Base-by-base conservation (phyloP, 2,329 filamentous ascomycete genomes). In the Sclerotinia sclerotiorum region DNA sequence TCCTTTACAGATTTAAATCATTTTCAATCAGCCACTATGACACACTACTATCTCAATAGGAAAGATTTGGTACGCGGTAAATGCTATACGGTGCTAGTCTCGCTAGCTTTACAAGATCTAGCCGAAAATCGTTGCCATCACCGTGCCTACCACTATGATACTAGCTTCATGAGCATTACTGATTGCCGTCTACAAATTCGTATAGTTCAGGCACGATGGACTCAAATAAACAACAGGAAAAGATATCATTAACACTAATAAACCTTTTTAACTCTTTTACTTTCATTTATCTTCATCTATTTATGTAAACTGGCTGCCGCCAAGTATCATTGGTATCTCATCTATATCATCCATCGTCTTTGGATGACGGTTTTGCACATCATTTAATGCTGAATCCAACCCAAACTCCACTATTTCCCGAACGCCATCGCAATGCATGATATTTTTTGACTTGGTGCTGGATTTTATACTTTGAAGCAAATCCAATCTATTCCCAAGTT, bases 311-410 rank as follows among this genome's bases (percentile, higher is more conserved):
- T 51, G 15, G 32, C 29, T 51, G 24, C 32, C 21, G 17, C n/a
- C 29, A 27, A 24, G 27, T 21, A 11, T 32, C 42, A 60, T 44
- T 63, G 60, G 46, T 63, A 63, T 51, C 46, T 63, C 46, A 49
- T 57, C 21, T 42, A 57, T 35, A 35, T 39, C 32, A n/a, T 51
- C 21, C 29, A 35, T 62, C 13, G 3, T 24, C 21, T 35, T 19
- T 5, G 17, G 17, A 51, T 39, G 46, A 62, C 7, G n/a, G 21
- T 27, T 61, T 62, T 39, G 21, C 21, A 39, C 21, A 61, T 49
- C 46, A 39, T 21, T n/a, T 13, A 19, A 49, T 39, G 21, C 32
- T 7, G 39, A 62, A 62, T 51, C 15, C 13, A 62, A 27, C 60
- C 46, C 21, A 49, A 51, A 63, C 60, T 51, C 60, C 60, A 7